A percentile compares a stretch with the other conserved stretches of the same genome.
These are phyloP conservation scores for Gastroboletus turbinatus DNA, from an alignment of 1,284 basidiomycete genomes.

Conservation along the genomic window DNA sequence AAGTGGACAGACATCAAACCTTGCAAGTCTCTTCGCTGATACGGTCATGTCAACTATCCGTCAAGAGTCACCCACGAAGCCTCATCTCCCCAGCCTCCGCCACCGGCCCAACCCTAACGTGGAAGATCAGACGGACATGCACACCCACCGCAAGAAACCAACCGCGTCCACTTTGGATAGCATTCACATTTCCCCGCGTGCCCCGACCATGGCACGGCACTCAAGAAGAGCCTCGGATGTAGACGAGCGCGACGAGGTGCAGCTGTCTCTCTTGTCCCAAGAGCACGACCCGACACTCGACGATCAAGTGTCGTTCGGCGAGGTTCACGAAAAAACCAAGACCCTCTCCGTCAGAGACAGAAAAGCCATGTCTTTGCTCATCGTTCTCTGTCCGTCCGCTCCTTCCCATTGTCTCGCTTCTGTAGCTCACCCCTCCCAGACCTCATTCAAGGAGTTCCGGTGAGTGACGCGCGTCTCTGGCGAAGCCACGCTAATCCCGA, in stretches of 20 bases:
- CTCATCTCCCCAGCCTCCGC: conserved; percentile 28
- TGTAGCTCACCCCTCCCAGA: conserved; percentile 46
- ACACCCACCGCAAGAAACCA: conserved; percentile 26
- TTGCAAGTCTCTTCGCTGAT: conserved; percentile 6
- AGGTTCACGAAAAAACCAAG: conserved; percentile 40
- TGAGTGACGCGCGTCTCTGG: conserved; percentile 48
- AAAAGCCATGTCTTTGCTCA: conserved; percentile 82
- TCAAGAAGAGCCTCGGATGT: conserved; percentile 36
- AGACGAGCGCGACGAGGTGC: conserved; percentile 54
- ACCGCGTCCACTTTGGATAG: conserved; percentile 57
- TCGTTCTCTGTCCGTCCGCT: conserved; percentile 78
- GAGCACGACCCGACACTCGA: conserved; percentile 48
- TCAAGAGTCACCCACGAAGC: conserved; percentile 29
- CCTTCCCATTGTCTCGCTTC: conserved; percentile 6
- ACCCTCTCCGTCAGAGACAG: conserved; percentile 74
- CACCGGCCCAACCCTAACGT: conserved; percentile 30
- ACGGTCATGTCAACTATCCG: conserved; percentile 32
- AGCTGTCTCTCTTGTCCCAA: conserved; percentile 61
- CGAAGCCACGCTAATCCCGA: conserved; percentile 13
- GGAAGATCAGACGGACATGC: conserved; percentile 41
- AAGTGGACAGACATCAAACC: conserved; percentile 6
- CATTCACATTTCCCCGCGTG: conserved; percentile 65
- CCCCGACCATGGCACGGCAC: conserved; percentile 43
- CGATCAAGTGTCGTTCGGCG: conserved; percentile 22
- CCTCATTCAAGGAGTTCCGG: conserved; percentile 93